phyloP scores from a whole-genome alignment of 1,284 basidiomycete species.

The Xerocomus amazonicus region DNA sequence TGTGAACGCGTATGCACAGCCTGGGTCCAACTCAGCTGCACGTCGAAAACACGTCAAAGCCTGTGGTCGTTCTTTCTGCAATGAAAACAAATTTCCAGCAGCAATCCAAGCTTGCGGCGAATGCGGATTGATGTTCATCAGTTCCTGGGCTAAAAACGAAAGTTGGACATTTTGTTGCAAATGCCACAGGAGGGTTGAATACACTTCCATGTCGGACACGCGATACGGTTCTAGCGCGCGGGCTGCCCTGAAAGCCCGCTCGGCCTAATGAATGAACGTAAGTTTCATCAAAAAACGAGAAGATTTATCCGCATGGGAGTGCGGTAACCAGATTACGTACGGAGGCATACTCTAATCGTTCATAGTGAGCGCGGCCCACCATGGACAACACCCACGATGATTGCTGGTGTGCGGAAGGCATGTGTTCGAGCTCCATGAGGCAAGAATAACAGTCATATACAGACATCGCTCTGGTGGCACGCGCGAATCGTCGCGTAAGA shows the following conservation, averaged over 20 bases:
- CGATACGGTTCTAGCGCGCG: conserved; percentile 82
- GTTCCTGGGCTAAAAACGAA: conserved; percentile 86
- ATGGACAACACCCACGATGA: conserved; percentile 77
- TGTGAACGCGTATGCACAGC: conserved; percentile 89
- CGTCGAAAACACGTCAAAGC: conserved; percentile 90
- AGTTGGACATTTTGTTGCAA: conserved; percentile 76
- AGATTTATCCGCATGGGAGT: conserved; percentile 6
- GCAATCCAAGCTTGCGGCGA: conserved; percentile 93
- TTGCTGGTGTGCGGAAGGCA: conserved; percentile 74
- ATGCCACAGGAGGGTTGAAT: conserved; percentile 94
- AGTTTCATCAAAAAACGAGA: conserved; percentile 22
- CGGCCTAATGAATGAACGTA: conserved; percentile 53
- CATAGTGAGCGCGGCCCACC: conserved; percentile 83
- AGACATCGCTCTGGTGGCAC: conserved; percentile 68
- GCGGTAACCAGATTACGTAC: conserved; percentile 48
- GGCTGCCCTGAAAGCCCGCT: conserved; percentile 80
- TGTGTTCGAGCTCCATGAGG: conserved; percentile 67
- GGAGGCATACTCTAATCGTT: conserved; percentile 79
- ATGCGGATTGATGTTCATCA: conserved; percentile 76
- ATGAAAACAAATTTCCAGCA: conserved; percentile 88
- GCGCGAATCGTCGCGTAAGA: conserved; percentile 77
- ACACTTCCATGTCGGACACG: conserved; percentile 87
- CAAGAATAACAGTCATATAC: conserved; percentile 75
- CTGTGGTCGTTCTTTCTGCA: conserved; percentile 87
- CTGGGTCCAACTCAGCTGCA: conserved; percentile 79